Evolutionary conservation across 2,329 filamentous ascomycete species (phyloP).

Genomic region (Mycosphaerella sp.): DNA sequence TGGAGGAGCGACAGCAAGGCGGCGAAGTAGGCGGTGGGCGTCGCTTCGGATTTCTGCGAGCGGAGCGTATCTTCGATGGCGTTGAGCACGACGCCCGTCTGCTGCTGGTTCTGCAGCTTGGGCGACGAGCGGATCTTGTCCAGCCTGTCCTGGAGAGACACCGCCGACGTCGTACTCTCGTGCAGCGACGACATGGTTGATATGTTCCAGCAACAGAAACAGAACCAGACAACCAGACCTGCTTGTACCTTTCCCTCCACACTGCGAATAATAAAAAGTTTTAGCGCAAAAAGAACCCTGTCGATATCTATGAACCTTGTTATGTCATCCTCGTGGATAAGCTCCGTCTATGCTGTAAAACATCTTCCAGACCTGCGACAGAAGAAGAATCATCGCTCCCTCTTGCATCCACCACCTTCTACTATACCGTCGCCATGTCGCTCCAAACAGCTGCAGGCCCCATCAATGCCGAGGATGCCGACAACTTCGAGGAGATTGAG

Average conservation of each 20-base stretch:
- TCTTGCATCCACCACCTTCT: background rate
- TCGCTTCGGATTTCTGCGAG: slow-evolving; percentile 75
- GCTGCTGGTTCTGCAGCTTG: slow-evolving; percentile 90
- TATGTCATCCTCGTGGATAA: background rate
- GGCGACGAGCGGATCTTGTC: slow-evolving; percentile 90
- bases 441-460: slow-evolving; percentile 12
- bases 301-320: background rate
- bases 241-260: background rate
- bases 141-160: slow-evolving; percentile 79
- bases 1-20: slow-evolving; percentile 83
- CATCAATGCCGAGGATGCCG: slow-evolving; percentile 51
- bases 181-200: background rate
- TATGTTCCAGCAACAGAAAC: background rate
- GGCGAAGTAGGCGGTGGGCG: slow-evolving; percentile 88
- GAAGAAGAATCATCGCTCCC: too few species aligned
- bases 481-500: slow-evolving; percentile 70
- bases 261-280: background rate
- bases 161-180: background rate
- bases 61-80: slow-evolving; percentile 90
- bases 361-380: too few species aligned
- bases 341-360: too few species aligned
- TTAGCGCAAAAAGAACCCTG: background rate
- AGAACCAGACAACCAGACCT: too few species aligned
- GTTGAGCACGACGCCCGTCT: slow-evolving; percentile 78
- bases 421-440: slow-evolving; percentile 1